Evolutionary conservation across 2,329 filamentous ascomycete genomes (phyloP), one percentile per base, ranked within the genome.

Genomic region (Curvularia sp.): DNA sequence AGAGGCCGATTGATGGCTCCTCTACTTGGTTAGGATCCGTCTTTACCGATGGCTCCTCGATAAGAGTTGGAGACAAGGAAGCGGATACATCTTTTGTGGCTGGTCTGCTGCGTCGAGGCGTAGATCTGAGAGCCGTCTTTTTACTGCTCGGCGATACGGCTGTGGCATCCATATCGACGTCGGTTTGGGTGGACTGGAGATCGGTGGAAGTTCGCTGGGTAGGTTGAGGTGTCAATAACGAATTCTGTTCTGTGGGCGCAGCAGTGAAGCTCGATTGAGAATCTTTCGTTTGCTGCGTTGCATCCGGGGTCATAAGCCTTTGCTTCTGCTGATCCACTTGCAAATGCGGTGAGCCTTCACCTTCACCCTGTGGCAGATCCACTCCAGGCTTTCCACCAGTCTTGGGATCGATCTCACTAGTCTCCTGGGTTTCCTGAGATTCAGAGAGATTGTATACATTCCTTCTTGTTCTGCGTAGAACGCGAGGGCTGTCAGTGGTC

Each of bases 181-280:
- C 58, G 6, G 74, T 67, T 18, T 75, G 61, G 49, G 64, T 60
- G 1, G 68, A 67, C n/a, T 35, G 62, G 0, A 67, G 48, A 8
- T 57, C 64, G 5, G 62, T 39, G 33, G 66, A 70, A 2, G 66
- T 73, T 12, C 47, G 55, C 60, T 80, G 77, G 0, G 78, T 80
- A 26, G 75, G 69, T 49, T 76, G 71, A 5, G 79, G 77, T 7
- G 75, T 79, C 22, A 74, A 65, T 8, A 74, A 75, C 6, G 77
- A 46, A 28, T 31, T 67, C 18, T 71, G 66, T 28, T 67, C 65
- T 12, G 64, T 51, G 30, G 70, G 63, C 3, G 4, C 42, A 8
- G 41, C 2, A 5, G 8, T 30, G 3, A 56, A 48, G 9, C 60
- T 60, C 15, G 61, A 31, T 44, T 76, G 72, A 12, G 70, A 70